Conservation (phyloP, 1,284 basidiomycete genomes). For the Ganoderma multipileum region DNA sequence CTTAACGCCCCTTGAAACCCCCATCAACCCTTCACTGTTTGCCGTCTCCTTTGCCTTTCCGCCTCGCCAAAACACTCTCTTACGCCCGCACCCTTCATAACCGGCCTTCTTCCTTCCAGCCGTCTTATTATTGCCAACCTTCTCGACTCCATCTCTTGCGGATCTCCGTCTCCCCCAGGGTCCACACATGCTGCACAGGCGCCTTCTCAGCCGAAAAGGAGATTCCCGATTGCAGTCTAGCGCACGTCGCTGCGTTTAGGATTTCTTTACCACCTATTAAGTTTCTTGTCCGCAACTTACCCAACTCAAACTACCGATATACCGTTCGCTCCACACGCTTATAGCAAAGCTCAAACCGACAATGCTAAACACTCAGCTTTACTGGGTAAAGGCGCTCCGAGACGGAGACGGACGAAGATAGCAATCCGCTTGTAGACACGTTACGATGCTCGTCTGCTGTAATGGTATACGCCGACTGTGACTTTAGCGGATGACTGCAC, state of each 20-base stretch:
- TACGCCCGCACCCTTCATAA: slow-evolving; percentile 14
- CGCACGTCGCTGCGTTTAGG: slow-evolving; percentile 15
- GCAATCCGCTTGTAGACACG: neutral
- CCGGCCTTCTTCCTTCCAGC: slow-evolving; percentile 4
- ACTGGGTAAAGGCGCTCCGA: neutral
- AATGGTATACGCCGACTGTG: neutral
- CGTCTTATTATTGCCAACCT: slow-evolving; percentile 4
- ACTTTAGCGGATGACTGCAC: neutral
- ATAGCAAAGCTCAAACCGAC: neutral
- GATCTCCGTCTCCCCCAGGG: slow-evolving; percentile 16
- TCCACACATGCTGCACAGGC: neutral
- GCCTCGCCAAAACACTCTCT: slow-evolving; percentile 14
- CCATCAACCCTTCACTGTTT: slow-evolving; percentile 29
- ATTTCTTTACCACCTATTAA: neutral
- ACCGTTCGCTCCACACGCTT: neutral
- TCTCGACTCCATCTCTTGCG: slow-evolving; percentile 11
- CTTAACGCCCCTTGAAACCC: slow-evolving; percentile 38
- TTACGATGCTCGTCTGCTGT: neutral
- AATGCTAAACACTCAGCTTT: neutral
- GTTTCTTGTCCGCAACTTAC: neutral
- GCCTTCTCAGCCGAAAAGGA: slow-evolving; percentile 25
- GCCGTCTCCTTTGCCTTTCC: slow-evolving; percentile 31
- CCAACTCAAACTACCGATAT: neutral
- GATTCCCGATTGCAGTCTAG: slow-evolving; percentile 20
- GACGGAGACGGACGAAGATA: neutral